Evolutionary conservation across 2,329 filamentous ascomycete genomes (phyloP), one percentile per base, ranked within the genome.

Genomic region (Neoscytalidium dimidiatum): DNA sequence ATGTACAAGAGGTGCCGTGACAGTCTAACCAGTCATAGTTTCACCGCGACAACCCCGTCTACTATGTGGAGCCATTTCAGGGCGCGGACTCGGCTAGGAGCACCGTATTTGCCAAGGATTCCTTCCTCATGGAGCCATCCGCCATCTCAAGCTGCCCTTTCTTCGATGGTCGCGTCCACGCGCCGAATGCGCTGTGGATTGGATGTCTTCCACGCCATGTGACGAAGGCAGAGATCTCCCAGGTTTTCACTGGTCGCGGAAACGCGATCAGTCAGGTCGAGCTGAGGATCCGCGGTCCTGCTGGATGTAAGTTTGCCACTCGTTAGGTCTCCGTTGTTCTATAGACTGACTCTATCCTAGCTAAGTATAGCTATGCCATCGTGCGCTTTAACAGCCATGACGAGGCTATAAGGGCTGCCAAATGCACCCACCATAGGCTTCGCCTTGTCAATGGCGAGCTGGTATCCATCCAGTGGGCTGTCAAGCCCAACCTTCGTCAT

Each of bases 11-110:
- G 9, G 38, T 44, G 17, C 23, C 13, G 6, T 17, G 19, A 8
- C 26, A 33, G 3, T 23, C 62, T 64, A 14, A 64, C 23, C n/a
- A 7, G 3, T 21, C n/a, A n/a, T 17, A 64, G 62, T 9, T 21
- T n/a, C 28, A 57, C 14, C 38, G 62, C 9, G 38, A 43, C 19
- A 19, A 35, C 17, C 13, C 19, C 7, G n/a, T 29, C 11, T 64
- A 64, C 21, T 21, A 58, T 14, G 62, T 64, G 13, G 62, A 64
- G 13, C 28, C 52, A 6, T 53, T 57, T 11, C 62, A 38, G 3
- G 43, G 31, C 2, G 53, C 43, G n/a, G 56, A 46, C 13, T n/a
- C 46, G n/a, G 41, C 44, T 23, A 13, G 9, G 44, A 6, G 19
- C 44, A 4, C 9, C 44, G 28, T 48, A 7, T 65, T 65, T 19